Evolutionary conservation across 1,284 basidiomycete species (phyloP), one percentile per base, ranked within the genome.

Genomic region (Leccinum subrobustum): DNA sequence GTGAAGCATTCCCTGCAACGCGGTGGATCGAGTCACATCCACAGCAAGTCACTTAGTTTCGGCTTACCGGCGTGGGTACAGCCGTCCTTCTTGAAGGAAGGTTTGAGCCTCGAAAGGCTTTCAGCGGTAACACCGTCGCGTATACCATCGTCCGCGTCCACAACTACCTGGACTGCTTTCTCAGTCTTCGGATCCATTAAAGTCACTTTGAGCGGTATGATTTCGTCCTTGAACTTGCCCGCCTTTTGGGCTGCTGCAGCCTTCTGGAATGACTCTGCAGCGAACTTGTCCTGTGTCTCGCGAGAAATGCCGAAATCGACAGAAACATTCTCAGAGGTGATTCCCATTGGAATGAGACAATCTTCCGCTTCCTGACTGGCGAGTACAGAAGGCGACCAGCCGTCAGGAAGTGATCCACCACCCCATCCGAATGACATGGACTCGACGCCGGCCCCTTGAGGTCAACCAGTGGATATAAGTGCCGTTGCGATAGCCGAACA

Each of bases 291-390:
- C 76, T 96, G 95, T 52, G 76, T 78, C 52, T 80, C 79, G 59
- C 95, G 90, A 50, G 88, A 78, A 71, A 98, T 84, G 65, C 81
- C 79, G 77, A 83, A 95, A 64, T 93, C 83, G 51, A 81, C 77
- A 20, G 95, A 93, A 64, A 98, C 96, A 73, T 98, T 98, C 81
- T 98, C 96, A 25, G 94, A 97, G 55, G 95, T 96, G 78, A 95
- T 90, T 65, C 96, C 95, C 95, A 98, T 98, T 59, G 96, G 96
- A 65, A 96, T 83, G 20, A 96, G 82, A 77, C 96, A 98, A 81
- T 99, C 95, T 62, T 89, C 86, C 2, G 97, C 87, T 71, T 95
- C 90, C 68, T 89, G 81, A 77, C 85, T 87, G 63, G 85, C 77
- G 66, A 96, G 83, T 55, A 98, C 86, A 50, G 83, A 83, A 35